Evolutionary conservation across 2,329 filamentous ascomycete species (phyloP), one percentile per base, ranked within the genome.

Genomic region (Neonectria hederae): DNA sequence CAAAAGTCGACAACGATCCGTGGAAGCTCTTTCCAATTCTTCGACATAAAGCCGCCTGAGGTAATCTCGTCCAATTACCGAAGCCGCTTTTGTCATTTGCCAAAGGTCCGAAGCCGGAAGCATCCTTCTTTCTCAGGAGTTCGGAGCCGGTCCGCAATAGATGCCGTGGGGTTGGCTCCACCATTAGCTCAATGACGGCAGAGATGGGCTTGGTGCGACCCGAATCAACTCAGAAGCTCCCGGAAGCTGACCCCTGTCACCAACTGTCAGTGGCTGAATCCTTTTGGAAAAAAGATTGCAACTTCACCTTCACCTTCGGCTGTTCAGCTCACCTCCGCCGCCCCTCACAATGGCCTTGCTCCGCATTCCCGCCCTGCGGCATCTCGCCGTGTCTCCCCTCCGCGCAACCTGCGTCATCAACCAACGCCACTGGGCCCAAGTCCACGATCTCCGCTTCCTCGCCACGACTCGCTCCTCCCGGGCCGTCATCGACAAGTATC

Each of bases 391-490:
- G 69, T 73, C 73, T 62, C 75, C 77, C 13, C 56, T 76, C 48
- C 78, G 76, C 57, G 66, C 74, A 11, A 70, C 76, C 28, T 76
- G 76, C 66, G 73, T 74, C 58, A 69, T 76, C 60, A 77, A 82
- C 70, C 95, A 97, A 79, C 88, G 90, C 60, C 89, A 94, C 77
- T 97, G 93, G 91, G 95, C 95, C 2, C 93, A 93, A 74, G 94
- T 97, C 30, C 93, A 97, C 79, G 93, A 97, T 79, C 90, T 97
- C 52, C 93, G 94, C 69, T 97, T 95, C 83, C 87, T 97, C 49
- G 91, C 91, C 65, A 96, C 93, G 17, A 92, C 94, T 66, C 87
- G 88, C 62, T 83, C 88, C 62, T 85, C 90, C 51, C 86, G 87
- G 62, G 85, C 86, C 72, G 83, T 97, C 42, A 77, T 92, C 68